phyloP scores from a whole-genome alignment of 2,329 filamentous ascomycete genomes.

The Lachnum nothofagi region DNA sequence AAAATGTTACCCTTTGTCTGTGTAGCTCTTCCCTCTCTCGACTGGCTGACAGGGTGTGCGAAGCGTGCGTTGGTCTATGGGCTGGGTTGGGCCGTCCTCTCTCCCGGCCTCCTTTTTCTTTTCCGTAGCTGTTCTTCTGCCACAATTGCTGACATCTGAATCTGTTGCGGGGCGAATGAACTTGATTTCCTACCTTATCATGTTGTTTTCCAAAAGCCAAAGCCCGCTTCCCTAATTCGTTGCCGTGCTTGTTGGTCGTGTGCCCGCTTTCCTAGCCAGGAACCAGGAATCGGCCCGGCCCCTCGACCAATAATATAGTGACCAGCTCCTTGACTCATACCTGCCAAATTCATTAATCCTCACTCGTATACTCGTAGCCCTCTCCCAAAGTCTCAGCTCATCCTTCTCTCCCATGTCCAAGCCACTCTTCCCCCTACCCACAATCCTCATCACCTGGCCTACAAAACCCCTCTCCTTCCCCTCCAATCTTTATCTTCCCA shows the following conservation, averaged over 20 bases:
- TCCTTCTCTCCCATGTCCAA: not conserved
- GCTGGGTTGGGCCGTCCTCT: constrained; percentile 3
- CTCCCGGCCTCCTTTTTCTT: not conserved
- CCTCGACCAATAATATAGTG: not conserved
- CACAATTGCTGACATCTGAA: constrained; percentile 19
- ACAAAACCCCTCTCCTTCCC: constrained; percentile 10
- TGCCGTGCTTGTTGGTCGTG: not conserved
- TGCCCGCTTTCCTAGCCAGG: too few species aligned
- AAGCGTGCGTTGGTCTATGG: constrained; percentile 3
- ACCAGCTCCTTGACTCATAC: not conserved
- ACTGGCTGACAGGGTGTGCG: constrained; percentile 1
- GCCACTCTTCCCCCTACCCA: not conserved
- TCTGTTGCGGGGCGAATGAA: constrained; percentile 20
- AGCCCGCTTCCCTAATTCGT: not conserved
- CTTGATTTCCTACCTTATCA: constrained; percentile 18
- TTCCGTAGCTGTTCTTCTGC: constrained; percentile 20
- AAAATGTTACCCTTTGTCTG: constrained; percentile 20
- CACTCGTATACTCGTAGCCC: too few species aligned
- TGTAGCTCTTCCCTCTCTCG: constrained; percentile 10
- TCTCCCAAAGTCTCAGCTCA: too few species aligned
- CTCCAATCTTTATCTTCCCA: constrained; percentile 4
- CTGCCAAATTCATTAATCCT: too few species aligned
- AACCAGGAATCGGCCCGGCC: too few species aligned
- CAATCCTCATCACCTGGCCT: constrained; percentile 18
- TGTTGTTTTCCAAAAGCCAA: not conserved